Evolutionary conservation across 108 stramenopile species (phyloP).

Genomic region (Pseudonitzschia multistriata): DNA sequence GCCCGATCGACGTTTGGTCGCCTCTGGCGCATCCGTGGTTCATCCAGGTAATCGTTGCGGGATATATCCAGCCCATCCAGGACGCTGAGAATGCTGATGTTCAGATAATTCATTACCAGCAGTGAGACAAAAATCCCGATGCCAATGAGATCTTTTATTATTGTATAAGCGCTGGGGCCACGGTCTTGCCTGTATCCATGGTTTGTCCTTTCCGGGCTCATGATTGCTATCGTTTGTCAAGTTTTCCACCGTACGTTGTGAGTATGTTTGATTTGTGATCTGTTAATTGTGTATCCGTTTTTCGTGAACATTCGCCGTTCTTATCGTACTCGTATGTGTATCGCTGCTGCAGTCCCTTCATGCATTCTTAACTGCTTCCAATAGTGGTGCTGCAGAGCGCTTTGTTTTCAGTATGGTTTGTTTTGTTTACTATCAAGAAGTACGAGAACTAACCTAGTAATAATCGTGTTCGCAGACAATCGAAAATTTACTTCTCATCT

Average conservation of each 20-base stretch:
- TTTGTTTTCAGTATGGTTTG: too few relatives aligned
- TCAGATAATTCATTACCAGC: constrained; percentile 7
- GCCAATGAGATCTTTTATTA: constrained; percentile 4
- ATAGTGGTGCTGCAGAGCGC: too few relatives aligned
- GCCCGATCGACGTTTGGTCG: background rate
- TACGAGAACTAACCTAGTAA: too few relatives aligned
- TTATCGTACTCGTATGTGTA: too few relatives aligned
- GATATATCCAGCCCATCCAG: background rate
- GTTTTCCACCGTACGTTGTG: background rate
- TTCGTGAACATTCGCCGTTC: too few relatives aligned
- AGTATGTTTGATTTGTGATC: too few relatives aligned
- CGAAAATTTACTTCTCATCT: too few relatives aligned
- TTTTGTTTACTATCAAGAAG: too few relatives aligned
- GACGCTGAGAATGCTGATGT: background rate
- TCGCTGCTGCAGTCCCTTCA: too few relatives aligned
- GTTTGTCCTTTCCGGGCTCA: background rate
- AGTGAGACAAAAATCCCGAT: background rate
- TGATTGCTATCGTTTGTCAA: background rate
- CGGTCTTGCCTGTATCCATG: background rate
- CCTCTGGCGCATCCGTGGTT: background rate
- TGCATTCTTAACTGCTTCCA: too few relatives aligned
- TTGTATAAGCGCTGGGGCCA: background rate
- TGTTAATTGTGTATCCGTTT: too few relatives aligned
- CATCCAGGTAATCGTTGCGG: background rate
- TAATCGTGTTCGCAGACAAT: too few relatives aligned